Evolutionary conservation across 805 yeast species (phyloP).

Genomic region (Komagataella ulmi): DNA sequence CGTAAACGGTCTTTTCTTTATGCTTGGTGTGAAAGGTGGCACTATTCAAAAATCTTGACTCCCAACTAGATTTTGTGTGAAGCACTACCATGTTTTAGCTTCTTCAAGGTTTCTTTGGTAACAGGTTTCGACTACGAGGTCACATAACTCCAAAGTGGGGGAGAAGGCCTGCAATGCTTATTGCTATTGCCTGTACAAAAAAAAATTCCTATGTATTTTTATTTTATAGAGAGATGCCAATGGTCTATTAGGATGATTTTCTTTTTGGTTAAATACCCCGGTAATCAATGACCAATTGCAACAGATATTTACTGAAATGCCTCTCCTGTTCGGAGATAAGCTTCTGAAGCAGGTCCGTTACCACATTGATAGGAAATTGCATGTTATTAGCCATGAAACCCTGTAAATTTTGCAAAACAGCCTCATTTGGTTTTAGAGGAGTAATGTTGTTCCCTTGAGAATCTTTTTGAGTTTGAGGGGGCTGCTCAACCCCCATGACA

Average conservation of each 20-base stretch:
- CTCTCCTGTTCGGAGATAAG: conserved; percentile 44
- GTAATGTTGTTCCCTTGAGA: conserved; percentile 24
- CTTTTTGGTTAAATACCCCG: neutral
- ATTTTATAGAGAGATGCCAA: neutral
- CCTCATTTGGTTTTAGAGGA: conserved; percentile 12
- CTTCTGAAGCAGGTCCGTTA: conserved; percentile 46
- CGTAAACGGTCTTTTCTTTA: neutral
- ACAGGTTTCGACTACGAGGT: neutral
- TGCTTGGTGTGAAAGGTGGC: neutral
- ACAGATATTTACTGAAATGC: conserved; percentile 49
- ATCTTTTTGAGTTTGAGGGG: conserved; percentile 13
- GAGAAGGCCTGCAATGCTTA: neutral
- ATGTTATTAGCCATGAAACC: conserved; percentile 35
- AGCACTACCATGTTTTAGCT: neutral
- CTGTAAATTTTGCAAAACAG: conserved; percentile 15
- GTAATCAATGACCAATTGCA: neutral
- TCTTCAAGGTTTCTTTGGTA: neutral
- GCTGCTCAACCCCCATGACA: conserved; percentile 13
- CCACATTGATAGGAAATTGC: conserved; percentile 45
- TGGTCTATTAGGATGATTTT: neutral
- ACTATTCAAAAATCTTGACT: neutral
- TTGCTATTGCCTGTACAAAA: neutral
- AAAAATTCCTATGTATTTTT: neutral
- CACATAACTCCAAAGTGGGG: neutral
- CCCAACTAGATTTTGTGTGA: neutral